Base-by-base conservation (phyloP, 129 eudicot genomes). In the Pulicaria dysenterica region DNA sequence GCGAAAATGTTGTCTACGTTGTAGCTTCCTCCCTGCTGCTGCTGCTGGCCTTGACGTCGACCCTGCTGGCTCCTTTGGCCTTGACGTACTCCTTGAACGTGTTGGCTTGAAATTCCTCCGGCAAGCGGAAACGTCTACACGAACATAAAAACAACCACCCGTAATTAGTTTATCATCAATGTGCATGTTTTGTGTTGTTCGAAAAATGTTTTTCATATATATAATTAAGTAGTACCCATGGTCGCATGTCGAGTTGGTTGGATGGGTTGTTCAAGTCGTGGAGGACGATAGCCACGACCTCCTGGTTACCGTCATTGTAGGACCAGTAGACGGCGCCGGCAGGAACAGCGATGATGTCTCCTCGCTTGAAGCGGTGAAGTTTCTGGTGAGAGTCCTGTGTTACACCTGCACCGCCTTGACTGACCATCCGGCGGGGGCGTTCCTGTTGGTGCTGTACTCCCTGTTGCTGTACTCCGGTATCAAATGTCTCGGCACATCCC, bases 281-380 rank as follows among this genome's bases (percentile, higher is more conserved):
- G 24, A 88, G 58, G 24, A 80, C 44, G 42, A 88, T 77, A 9
- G 88, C 82, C 0, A 91, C 82, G 1, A 91, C 75, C 2, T 91
- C 90, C 65, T 88, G 82, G 38, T 81, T 72, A 1, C 81, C 89
- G 47, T 91, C 91, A 31, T 91, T 91, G 82, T 72, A 86, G 57
- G 78, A 42, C 97, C 97, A 91, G 64, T 86, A 86, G 67, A 82
- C 92, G 11, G 80, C 91, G 31, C 97, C 97, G 0, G 91, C 83
- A 7, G 93, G 96, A 34, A 91, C 55, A 15, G 96, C 96, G 8
- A 91, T 49, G 47, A 91, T 58, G 67, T 91, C 92, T 5, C 97
- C 95, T 57, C 43, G 71, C 47, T 81, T 78, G 64, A 91, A 66
- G 24, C 96, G 77, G 76, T 81, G 97, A 6, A 86, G 87, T 61